Conservation (phyloP, 1,284 basidiomycete genomes). For the Mixia osmundae region DNA sequence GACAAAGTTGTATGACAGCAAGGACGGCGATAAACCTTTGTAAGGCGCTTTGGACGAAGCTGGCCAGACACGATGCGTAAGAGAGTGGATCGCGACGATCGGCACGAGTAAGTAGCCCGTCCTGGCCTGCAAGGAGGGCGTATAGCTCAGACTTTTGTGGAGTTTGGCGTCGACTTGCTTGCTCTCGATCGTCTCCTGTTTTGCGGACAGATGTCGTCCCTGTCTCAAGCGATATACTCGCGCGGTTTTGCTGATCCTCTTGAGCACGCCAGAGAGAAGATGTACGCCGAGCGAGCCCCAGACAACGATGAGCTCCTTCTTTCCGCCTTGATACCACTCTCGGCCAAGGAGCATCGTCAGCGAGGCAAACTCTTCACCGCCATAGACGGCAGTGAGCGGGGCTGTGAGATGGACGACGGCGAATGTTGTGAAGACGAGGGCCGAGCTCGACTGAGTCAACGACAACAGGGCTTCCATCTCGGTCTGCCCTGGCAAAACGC, state of each 20-base stretch:
- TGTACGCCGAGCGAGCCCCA: slow-evolving; percentile 12
- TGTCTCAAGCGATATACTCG: no score
- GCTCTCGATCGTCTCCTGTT: no score
- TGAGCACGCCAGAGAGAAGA: slow-evolving; percentile 9
- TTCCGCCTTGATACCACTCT: slow-evolving; percentile 13
- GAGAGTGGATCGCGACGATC: slow-evolving; percentile 10
- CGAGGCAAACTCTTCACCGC: no score
- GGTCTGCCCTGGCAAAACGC: no score
- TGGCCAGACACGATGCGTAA: slow-evolving; percentile 15
- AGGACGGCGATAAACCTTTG: slow-evolving; percentile 11
- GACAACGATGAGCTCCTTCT: slow-evolving; percentile 11
- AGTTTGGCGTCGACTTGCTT: no score
- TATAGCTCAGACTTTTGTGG: no score
- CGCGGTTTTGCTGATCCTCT: slow-evolving; percentile 1
- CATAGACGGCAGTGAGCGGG: slow-evolving; percentile 9
- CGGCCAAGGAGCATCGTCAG: slow-evolving; percentile 13
- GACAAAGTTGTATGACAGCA: slow-evolving; percentile 15
- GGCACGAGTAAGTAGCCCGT: slow-evolving; percentile 15
- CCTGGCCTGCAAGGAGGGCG: slow-evolving; percentile 8
- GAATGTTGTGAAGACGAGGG: slow-evolving; percentile 13
- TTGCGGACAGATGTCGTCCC: no score
- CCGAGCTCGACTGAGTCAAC: slow-evolving; percentile 11
- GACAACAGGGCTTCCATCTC: no score
- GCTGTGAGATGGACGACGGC: slow-evolving; percentile 13
- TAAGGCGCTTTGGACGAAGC: no score